Percentiles rank a stretch among this genome's conserved stretches.
Evolutionary conservation across 2,329 filamentous ascomycete genomes (phyloP).

Genomic region (Neofusicoccum parvum): DNA sequence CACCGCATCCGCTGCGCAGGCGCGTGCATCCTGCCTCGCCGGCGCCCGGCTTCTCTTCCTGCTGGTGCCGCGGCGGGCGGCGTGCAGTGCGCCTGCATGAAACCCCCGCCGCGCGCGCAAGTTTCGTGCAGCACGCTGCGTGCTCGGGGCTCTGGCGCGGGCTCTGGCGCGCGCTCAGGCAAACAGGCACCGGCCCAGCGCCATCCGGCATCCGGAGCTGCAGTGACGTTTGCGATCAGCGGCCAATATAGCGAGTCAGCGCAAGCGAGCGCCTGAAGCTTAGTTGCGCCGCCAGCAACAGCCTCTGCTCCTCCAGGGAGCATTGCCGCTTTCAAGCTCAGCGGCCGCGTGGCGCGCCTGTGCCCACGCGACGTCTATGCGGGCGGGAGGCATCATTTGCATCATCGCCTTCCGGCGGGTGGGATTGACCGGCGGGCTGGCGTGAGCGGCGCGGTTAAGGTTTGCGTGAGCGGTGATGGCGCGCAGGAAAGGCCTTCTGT

Average conservation of each 20-base stretch:
- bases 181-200: background rate
- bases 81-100: constrained; percentile 5
- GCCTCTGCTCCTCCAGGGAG: background rate
- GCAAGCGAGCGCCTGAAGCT: background rate
- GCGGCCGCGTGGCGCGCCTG: background rate
- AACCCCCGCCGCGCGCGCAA: background rate
- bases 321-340: background rate
- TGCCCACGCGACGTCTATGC: background rate
- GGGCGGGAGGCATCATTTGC: background rate
- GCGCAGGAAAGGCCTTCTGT: constrained; percentile 9
- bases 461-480: constrained; percentile 8
- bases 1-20: no score
- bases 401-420: background rate
- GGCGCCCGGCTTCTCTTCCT: constrained; percentile 9
- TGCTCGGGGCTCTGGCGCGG: no score
- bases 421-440: background rate
- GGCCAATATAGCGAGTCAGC: background rate
- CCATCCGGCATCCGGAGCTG: background rate
- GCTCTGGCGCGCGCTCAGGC: background rate
- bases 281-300: background rate
- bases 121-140: no score
- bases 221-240: background rate
- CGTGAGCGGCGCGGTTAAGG: constrained; percentile 13
- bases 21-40: background rate
- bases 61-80: background rate